phyloP scores from a whole-genome alignment of 129 eudicot species.

The Ambrosia artemisiifolia region DNA sequence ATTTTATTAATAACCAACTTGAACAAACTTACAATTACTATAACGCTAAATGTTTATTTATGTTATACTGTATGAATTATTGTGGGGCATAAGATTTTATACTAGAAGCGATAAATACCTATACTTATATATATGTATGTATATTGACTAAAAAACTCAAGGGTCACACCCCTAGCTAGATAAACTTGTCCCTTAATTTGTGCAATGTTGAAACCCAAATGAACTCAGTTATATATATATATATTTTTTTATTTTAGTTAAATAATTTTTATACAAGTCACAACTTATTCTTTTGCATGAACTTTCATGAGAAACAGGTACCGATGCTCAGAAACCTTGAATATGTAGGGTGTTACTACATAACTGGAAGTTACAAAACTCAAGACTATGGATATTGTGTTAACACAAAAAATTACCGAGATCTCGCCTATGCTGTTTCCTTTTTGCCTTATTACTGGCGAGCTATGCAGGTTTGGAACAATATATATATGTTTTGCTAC shows the following conservation, averaged over 20 bases:
- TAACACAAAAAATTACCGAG: conserved; percentile 63
- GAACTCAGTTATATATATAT: neutral
- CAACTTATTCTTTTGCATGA: neutral
- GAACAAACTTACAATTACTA: too few species aligned
- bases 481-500: neutral
- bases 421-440: conserved; percentile 92
- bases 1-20: too few species aligned
- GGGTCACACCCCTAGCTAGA: neutral
- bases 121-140: too few species aligned
- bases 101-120: too few species aligned
- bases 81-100: neutral
- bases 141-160: too few species aligned
- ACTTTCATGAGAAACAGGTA: conserved; percentile 44
- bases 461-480: conserved; percentile 84
- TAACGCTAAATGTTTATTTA: too few species aligned
- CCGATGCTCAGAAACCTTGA: conserved; percentile 93
- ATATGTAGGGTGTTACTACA: conserved; percentile 79
- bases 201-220: neutral
- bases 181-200: neutral
- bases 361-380: conserved; percentile 87
- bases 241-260: neutral
- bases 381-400: conserved; percentile 87
- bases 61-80: neutral
- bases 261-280: neutral
- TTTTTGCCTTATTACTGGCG: conserved; percentile 98